Percentiles rank a stretch among this genome's conserved stretches.
These are phyloP conservation scores for Cruciata laevipes DNA, from an alignment of 257 asterid genomes.

Conservation along the genomic window DNA sequence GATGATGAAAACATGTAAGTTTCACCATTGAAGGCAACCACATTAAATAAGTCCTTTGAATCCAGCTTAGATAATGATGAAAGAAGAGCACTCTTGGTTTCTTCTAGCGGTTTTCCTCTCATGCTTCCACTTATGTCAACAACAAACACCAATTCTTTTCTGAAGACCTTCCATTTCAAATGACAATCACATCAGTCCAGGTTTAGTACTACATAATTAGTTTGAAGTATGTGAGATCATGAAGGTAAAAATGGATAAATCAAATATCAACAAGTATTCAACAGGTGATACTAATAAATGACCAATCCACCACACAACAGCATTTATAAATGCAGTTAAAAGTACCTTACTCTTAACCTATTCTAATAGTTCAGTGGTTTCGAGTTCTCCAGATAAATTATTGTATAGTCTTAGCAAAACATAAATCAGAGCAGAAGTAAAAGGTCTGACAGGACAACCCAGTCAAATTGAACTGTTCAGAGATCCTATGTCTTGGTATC, in stretches of 20 bases:
- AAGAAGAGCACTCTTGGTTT: slow-evolving; percentile 33
- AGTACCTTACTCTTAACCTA: not conserved
- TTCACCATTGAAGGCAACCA: slow-evolving; percentile 35
- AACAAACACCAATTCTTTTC: slow-evolving; percentile 35
- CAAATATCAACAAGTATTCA: not conserved
- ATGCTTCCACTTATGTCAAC: slow-evolving; percentile 50
- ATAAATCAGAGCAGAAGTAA: not conserved
- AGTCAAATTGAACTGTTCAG: slow-evolving; percentile 1
- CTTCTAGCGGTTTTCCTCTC: slow-evolving; percentile 34
- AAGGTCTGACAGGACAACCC: not conserved
- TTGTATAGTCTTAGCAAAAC: not conserved
- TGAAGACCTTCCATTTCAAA: slow-evolving; percentile 28
- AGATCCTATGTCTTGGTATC: not conserved
- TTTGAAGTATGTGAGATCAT: not conserved
- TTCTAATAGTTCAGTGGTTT: not conserved
- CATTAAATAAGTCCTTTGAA: slow-evolving; percentile 28
- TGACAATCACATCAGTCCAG: slow-evolving; percentile 4
- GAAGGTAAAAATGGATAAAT: not conserved
- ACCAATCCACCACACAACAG: not conserved
- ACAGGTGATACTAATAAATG: not conserved
- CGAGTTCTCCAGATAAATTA: not conserved
- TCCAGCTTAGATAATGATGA: slow-evolving; percentile 33
- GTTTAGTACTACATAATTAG: not conserved
- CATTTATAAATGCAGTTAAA: not conserved
- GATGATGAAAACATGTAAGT: slow-evolving; percentile 29